These are phyloP conservation scores for Perkinsus chesapeaki DNA, from an alignment of 169 alveolate species.

Conservation along the genomic window DNA sequence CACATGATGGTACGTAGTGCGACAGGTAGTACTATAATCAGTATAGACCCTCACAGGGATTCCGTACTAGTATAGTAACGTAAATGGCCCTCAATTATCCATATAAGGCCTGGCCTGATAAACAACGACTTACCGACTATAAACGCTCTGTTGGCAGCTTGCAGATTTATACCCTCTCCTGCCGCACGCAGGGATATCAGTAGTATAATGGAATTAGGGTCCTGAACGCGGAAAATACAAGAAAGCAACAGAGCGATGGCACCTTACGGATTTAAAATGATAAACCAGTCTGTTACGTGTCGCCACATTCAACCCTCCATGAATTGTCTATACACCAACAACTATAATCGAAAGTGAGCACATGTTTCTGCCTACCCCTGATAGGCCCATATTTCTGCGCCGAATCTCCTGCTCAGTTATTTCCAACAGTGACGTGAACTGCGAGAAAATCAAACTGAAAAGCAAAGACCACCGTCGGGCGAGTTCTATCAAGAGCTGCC, in stretches of 20 bases:
- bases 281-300: neutral
- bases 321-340: neutral
- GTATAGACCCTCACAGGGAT: no score
- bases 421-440: neutral
- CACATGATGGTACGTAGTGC: no score
- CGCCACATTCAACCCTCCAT: neutral
- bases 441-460: neutral
- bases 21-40: no score
- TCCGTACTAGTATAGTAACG: neutral
- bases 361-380: neutral
- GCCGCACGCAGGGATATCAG: constrained; percentile 88
- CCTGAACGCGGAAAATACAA: no score
- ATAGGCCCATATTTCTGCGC: neutral
- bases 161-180: constrained; percentile 94
- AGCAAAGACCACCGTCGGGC: neutral
- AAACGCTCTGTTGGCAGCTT: constrained; percentile 80
- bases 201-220: constrained; percentile 60
- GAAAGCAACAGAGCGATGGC: neutral
- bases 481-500: neutral
- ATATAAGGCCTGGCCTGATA: neutral
- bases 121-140: neutral
- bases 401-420: neutral
- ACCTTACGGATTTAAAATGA: neutral
- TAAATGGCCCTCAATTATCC: neutral
- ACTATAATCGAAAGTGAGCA: neutral